A percentile compares a stretch with the other conserved stretches of the same genome.
Conservation (phyloP, 768 basidiomycete species). For the Calocera viscosa region DNA sequence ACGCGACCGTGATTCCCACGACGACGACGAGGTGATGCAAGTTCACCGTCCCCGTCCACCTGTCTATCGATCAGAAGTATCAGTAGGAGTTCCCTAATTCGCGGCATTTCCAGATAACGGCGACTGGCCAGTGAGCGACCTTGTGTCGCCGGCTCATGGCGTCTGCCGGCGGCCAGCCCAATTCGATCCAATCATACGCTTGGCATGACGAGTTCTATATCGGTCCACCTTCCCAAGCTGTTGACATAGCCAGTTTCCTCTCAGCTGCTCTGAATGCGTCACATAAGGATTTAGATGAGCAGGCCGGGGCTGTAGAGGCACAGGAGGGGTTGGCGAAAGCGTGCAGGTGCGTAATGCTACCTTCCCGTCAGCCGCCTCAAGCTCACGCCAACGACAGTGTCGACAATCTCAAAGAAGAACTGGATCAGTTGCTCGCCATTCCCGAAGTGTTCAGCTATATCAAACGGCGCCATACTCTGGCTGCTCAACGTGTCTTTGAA, state of each 20-base stretch:
- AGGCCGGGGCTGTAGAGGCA: neutral
- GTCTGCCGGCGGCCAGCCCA: neutral
- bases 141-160: neutral
- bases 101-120: too few relatives aligned
- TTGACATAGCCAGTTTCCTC: neutral
- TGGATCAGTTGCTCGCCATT: neutral
- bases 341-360: neutral
- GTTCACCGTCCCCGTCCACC: too few relatives aligned
- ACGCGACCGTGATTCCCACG: too few relatives aligned
- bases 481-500: neutral
- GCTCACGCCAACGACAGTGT: neutral
- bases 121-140: too few relatives aligned
- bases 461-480: neutral
- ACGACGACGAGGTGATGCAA: too few relatives aligned
- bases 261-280: neutral
- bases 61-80: too few relatives aligned
- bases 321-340: neutral
- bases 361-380: neutral
- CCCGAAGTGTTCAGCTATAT: neutral
- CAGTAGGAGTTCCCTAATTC: too few relatives aligned
- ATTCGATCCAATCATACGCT: neutral
- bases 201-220: constrained; percentile 1
- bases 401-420: neutral
- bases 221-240: neutral
- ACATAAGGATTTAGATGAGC: neutral